Conservation (phyloP, 225 moss, liverwort and hornwort species). For the Pseudisothecium myosuroides region DNA sequence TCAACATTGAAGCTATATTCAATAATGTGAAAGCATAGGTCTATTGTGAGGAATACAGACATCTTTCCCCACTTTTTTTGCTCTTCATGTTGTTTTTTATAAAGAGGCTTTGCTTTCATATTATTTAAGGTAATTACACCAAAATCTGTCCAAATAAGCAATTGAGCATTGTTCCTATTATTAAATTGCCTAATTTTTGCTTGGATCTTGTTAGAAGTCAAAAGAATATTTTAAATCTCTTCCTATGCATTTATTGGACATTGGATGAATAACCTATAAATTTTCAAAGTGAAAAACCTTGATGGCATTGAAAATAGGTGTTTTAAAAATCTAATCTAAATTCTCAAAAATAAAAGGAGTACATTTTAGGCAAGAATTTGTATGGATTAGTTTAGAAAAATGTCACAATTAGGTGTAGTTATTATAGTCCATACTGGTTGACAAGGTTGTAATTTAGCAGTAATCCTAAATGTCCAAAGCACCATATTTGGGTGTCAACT, state of each 20-base stretch:
- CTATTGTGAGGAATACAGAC: rapidly evolving
- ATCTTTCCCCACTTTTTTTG: rapidly evolving
- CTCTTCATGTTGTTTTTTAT: rapidly evolving
- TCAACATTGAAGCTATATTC: background rate
- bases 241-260: background rate
- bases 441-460: background rate
- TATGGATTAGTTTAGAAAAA: rapidly evolving
- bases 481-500: background rate
- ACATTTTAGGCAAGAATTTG: background rate
- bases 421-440: background rate
- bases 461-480: background rate
- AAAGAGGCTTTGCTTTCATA: background rate
- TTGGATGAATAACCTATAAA: rapidly evolving
- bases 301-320: background rate
- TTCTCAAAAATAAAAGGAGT: background rate
- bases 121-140: rapidly evolving
- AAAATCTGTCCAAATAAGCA: background rate
- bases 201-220: background rate
- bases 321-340: rapidly evolving
- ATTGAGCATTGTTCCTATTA: background rate
- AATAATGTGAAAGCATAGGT: background rate
- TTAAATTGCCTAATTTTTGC: background rate
- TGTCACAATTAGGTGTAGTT: background rate
- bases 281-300: background rate
- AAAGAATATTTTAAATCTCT: background rate